A percentile compares a stretch with the other conserved stretches of the same genome.
phyloP scores from a whole-genome alignment of 2,329 filamentous ascomycete genomes.

The Arthrinium phaeospermum region DNA sequence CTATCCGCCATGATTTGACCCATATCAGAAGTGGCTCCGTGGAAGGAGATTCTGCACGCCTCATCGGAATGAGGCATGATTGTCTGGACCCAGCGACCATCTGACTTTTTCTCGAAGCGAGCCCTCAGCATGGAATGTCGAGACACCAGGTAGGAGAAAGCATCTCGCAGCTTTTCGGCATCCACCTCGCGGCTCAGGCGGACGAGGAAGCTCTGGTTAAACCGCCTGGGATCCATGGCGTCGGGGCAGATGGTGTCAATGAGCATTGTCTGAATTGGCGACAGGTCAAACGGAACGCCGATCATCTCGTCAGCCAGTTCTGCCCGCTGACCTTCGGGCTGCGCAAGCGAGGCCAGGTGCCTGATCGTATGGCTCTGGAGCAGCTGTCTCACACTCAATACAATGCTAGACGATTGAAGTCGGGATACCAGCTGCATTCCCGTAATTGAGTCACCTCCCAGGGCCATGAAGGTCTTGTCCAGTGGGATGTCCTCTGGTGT shows the following conservation, averaged over 20 bases:
- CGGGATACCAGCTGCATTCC: conserved; percentile 65
- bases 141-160: neutral
- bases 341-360: neutral
- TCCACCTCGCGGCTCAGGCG: neutral
- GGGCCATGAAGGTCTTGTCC: conserved; percentile 64
- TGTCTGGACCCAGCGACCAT: neutral
- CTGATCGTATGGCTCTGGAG: neutral
- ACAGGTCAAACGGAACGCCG: neutral
- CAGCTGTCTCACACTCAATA: conserved; percentile 21
- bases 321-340: neutral
- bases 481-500: conserved; percentile 43
- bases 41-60: neutral
- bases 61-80: neutral
- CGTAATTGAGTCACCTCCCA: conserved; percentile 64
- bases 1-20: neutral
- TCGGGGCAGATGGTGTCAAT: neutral
- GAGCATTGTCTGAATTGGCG: neutral
- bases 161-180: neutral
- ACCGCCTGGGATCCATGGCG: neutral
- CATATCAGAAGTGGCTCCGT: neutral
- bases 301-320: neutral
- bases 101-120: neutral
- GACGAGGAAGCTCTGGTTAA: conserved; percentile 13
- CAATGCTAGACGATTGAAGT: conserved; percentile 9
- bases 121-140: neutral